phyloP scores from a whole-genome alignment of 257 asterid species.

The Ballota nigra region DNA sequence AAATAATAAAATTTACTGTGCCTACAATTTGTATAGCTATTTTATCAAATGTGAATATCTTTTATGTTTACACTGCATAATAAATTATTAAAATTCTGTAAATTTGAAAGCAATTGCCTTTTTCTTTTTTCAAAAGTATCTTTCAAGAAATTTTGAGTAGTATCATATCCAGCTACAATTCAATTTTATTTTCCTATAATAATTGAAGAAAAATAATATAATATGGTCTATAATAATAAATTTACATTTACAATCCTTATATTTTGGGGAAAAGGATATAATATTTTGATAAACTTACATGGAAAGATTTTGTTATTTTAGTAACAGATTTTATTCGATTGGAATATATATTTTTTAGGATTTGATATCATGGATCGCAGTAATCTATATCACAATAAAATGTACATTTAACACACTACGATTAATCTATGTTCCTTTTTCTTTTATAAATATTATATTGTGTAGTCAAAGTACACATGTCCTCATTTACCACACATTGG shows the following conservation, averaged over 20 bases:
- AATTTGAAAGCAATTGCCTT: no score
- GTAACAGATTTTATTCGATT: neutral
- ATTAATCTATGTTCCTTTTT: no score
- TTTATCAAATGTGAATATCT: neutral
- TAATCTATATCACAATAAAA: no score
- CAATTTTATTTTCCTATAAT: neutral
- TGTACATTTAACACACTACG: no score
- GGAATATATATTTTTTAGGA: no score
- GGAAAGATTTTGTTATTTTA: neutral
- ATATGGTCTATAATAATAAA: neutral
- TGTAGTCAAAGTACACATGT: neutral
- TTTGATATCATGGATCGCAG: no score
- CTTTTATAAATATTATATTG: no score
- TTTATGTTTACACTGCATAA: neutral
- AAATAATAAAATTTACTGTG: no score
- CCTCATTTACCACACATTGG: neutral
- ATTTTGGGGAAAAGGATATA: neutral
- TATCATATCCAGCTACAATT: neutral
- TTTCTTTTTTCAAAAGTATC: neutral
- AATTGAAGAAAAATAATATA: neutral
- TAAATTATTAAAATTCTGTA: neutral
- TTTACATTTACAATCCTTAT: neutral
- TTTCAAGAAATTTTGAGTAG: neutral
- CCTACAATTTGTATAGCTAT: no score
- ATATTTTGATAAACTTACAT: neutral